Percentiles rank a stretch among this genome's conserved stretches.
Conservation (phyloP, 345 rosid species). For the Reutealis trisperma region DNA sequence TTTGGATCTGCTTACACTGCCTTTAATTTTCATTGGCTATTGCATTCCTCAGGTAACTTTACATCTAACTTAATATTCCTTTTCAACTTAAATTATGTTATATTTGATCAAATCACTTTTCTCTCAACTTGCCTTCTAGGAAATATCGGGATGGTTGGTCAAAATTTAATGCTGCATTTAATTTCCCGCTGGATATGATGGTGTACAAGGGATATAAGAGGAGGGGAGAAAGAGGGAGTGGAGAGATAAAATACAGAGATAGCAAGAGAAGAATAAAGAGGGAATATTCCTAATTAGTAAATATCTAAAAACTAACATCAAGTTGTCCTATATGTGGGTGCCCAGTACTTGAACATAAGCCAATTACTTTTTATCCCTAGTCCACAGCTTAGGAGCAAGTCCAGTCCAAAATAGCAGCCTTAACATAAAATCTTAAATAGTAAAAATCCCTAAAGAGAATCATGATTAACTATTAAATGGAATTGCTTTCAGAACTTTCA, state of each 20-base stretch:
- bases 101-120: neutral
- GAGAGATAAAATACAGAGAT: neutral
- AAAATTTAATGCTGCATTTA: neutral
- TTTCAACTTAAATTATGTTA: neutral
- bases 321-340: neutral
- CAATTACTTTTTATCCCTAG: neutral
- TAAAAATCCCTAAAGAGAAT: neutral
- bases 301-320: neutral
- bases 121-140: neutral
- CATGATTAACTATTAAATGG: neutral
- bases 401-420: neutral
- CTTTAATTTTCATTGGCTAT: constrained; percentile 51
- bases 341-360: neutral
- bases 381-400: neutral
- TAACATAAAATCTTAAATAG: neutral
- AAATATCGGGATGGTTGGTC: neutral
- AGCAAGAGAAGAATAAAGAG: neutral
- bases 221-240: neutral
- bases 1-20: constrained; percentile 54
- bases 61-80: neutral
- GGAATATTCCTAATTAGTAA: neutral
- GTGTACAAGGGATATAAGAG: too few species aligned
- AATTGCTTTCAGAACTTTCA: too few species aligned
- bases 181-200: neutral
- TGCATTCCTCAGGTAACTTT: constrained; percentile 77